Percentiles rank a stretch among this genome's conserved stretches.
Evolutionary conservation across 345 rosid species (phyloP).

Genomic region (Chamaenerion angustifolium): DNA sequence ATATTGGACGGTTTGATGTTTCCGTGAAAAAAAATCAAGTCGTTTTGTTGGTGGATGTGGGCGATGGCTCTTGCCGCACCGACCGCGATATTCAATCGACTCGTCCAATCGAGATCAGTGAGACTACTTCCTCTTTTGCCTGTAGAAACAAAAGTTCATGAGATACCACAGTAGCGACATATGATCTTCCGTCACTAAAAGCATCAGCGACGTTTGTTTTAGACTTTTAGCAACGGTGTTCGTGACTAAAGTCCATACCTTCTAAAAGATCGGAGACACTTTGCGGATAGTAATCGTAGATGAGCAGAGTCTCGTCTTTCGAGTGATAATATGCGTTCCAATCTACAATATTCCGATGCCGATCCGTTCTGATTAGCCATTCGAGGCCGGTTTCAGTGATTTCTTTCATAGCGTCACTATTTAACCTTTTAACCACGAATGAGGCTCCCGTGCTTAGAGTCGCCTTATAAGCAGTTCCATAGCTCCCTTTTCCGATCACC

Average conservation of each 20-base stretch:
- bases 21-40: slow-evolving; percentile 62
- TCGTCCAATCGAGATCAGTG: slow-evolving; percentile 50
- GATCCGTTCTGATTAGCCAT: not conserved
- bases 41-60: slow-evolving; percentile 44
- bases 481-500: slow-evolving; percentile 66
- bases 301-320: slow-evolving; percentile 69
- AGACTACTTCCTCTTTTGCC: slow-evolving; percentile 40
- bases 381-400: not conserved
- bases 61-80: slow-evolving; percentile 77
- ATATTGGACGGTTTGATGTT: slow-evolving; percentile 70
- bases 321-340: slow-evolving; percentile 54
- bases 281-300: slow-evolving; percentile 50
- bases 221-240: no score
- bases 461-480: slow-evolving; percentile 15
- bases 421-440: slow-evolving; percentile 2
- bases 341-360: slow-evolving; percentile 36
- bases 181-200: no score
- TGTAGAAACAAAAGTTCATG: slow-evolving; percentile 9
- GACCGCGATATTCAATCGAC: slow-evolving; percentile 47
- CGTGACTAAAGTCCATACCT: slow-evolving; percentile 21
- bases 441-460: not conserved
- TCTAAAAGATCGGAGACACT: slow-evolving; percentile 52
- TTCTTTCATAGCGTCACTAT: not conserved
- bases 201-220: no score
- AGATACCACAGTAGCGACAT: no score